Evolutionary conservation across 2,329 filamentous ascomycete species (phyloP).

Genomic region (Xylaria sp.): DNA sequence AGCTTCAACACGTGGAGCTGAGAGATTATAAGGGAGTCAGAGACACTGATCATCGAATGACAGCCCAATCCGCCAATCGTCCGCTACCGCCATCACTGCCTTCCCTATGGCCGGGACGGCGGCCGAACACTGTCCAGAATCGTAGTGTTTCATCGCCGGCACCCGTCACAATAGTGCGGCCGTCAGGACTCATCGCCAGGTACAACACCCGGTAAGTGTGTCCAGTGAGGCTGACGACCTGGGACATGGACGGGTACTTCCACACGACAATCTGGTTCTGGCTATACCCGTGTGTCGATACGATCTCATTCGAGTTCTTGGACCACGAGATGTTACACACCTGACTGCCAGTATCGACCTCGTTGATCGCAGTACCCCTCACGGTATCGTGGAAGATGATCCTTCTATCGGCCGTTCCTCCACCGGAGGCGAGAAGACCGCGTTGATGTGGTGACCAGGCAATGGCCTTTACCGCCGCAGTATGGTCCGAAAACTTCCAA

Average conservation of each 20-base stretch:
- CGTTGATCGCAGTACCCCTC: conserved; percentile 81
- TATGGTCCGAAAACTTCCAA: conserved; percentile 95
- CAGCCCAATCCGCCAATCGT: conserved; percentile 80
- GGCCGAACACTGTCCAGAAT: conserved; percentile 97
- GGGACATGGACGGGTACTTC: conserved; percentile 99
- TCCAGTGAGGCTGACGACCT: conserved; percentile 92
- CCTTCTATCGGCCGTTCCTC: conserved; percentile 92
- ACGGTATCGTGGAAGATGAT: conserved; percentile 99
- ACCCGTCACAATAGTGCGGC: conserved; percentile 91
- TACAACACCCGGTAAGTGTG: conserved; percentile 98
- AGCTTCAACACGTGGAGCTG: conserved; percentile 26
- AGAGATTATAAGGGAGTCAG: conserved; percentile 11
- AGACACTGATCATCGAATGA: conserved; percentile 70
- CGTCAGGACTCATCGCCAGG: conserved; percentile 96
- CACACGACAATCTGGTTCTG: conserved; percentile 99
- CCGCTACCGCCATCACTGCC: conserved; percentile 70
- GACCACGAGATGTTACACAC: conserved; percentile 99
- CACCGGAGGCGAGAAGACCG: conserved; percentile 91
- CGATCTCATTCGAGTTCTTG: conserved; percentile 96
- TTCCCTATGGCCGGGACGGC: conserved; percentile 76
- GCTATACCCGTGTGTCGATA: conserved; percentile 95
- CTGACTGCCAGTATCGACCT: conserved; percentile 95
- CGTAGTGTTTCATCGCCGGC: conserved; percentile 95
- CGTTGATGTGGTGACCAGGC: conserved; percentile 97
- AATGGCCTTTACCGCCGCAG: conserved; percentile 95